These are phyloP conservation scores for Furcasterigmium sp. DNA, from an alignment of 2,329 filamentous ascomycete genomes.

Conservation along the genomic window DNA sequence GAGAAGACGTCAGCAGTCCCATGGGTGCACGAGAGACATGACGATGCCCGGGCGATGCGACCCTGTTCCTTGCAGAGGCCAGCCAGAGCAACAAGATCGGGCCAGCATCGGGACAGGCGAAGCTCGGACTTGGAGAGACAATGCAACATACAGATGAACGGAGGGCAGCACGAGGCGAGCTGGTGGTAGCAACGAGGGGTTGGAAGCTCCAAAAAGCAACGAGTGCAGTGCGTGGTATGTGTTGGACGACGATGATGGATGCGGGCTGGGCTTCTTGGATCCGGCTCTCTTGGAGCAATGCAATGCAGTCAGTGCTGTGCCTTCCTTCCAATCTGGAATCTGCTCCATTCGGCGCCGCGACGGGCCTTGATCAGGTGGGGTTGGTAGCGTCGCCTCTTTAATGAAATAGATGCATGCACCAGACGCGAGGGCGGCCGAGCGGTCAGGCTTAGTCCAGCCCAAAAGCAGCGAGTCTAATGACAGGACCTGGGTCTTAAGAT, in stretches of 20 bases:
- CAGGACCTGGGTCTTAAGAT: too few species aligned
- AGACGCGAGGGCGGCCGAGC: too few species aligned
- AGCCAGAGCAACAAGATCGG: not conserved
- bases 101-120: not conserved
- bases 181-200: too few species aligned
- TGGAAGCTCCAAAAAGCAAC: not conserved
- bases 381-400: too few species aligned
- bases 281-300: too few species aligned
- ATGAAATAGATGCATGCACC: too few species aligned
- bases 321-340: too few species aligned
- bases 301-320: too few species aligned
- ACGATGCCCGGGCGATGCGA: not conserved
- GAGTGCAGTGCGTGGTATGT: not conserved
- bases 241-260: not conserved
- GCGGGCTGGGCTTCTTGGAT: not conserved
- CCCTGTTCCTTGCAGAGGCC: not conserved
- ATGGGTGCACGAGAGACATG: not conserved
- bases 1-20: not conserved
- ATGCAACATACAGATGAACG: not conserved
- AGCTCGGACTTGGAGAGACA: not conserved
- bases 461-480: too few species aligned
- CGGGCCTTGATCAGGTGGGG: too few species aligned
- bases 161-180: not conserved
- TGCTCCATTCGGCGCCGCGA: too few species aligned
- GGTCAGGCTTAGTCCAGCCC: too few species aligned